phyloP scores from a whole-genome alignment of 257 asterid genomes.

The Nicotiana otophora region DNA sequence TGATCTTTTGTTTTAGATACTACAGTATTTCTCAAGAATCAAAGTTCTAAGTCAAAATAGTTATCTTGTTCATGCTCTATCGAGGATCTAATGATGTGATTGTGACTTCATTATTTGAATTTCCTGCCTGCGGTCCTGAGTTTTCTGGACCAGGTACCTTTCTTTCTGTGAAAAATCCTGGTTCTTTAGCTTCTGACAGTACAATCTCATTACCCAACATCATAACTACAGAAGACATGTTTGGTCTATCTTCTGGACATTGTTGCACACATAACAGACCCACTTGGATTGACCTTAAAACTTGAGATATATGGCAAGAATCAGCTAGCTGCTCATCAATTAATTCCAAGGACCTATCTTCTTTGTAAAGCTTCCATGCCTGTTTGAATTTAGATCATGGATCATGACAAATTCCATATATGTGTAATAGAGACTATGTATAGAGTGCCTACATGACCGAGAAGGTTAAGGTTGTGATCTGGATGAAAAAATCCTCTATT shows the following conservation, averaged over 20 bases:
- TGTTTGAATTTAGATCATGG: neutral
- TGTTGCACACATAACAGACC: conserved; percentile 8
- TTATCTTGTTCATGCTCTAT: neutral
- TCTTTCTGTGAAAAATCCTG: neutral
- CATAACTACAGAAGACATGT: neutral
- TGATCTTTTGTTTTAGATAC: neutral
- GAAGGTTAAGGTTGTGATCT: conserved; percentile 27
- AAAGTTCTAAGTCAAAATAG: neutral
- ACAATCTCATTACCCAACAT: neutral
- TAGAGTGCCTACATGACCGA: conserved; percentile 21
- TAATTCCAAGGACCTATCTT: neutral
- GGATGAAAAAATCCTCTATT: conserved; percentile 21
- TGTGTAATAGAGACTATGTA: neutral
- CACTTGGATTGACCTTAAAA: conserved; percentile 9
- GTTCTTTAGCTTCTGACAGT: neutral
- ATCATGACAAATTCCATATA: neutral
- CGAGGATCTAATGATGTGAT: neutral
- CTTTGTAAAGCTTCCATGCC: conserved; percentile 17
- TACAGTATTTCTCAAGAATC: neutral
- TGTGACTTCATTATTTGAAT: conserved; percentile 2
- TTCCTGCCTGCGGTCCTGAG: neutral
- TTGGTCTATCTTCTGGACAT: conserved; percentile 2
- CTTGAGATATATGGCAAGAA: neutral
- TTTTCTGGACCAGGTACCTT: neutral
- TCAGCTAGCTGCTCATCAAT: neutral